Conservation (phyloP, 345 rosid species). For the Murraya koenigii region DNA sequence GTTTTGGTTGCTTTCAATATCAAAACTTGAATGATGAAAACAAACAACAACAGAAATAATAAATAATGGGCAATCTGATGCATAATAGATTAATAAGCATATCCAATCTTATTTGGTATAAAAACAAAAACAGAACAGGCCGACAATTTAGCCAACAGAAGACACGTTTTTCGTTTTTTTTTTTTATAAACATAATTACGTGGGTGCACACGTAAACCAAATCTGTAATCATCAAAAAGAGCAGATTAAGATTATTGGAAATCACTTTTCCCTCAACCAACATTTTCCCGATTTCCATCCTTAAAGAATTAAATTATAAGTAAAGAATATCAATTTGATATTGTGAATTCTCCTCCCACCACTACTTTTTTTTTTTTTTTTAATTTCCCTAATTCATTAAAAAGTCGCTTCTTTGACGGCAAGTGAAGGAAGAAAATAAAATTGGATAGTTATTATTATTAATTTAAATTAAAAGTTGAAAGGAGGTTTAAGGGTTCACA, state of each 20-base stretch:
- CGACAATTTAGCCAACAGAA: slow-evolving; percentile 50
- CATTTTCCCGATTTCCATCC: background rate
- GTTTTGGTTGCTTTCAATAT: slow-evolving; percentile 13
- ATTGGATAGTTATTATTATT: background rate
- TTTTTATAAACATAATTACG: slow-evolving; percentile 32
- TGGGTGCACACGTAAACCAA: slow-evolving; percentile 53
- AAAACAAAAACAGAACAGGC: slow-evolving; percentile 33
- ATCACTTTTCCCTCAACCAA: background rate
- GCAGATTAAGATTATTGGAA: slow-evolving; percentile 10
- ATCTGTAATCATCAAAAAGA: slow-evolving; percentile 38
- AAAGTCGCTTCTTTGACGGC: background rate
- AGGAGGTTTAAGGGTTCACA: slow-evolving; percentile 20
- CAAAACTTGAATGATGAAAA: background rate
- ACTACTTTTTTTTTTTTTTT: background rate
- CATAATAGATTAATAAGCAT: slow-evolving; percentile 13
- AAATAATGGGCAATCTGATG: slow-evolving; percentile 8
- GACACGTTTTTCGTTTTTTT: slow-evolving; percentile 50
- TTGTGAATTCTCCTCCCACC: background rate
- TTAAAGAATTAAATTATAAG: no score
- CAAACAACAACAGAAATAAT: background rate
- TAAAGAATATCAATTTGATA: background rate
- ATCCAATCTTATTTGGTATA: background rate
- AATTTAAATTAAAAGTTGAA: background rate
- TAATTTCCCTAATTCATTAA: background rate
- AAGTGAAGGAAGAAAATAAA: background rate